Conservation (phyloP, 768 basidiomycete species). For the Mycena floridula region DNA sequence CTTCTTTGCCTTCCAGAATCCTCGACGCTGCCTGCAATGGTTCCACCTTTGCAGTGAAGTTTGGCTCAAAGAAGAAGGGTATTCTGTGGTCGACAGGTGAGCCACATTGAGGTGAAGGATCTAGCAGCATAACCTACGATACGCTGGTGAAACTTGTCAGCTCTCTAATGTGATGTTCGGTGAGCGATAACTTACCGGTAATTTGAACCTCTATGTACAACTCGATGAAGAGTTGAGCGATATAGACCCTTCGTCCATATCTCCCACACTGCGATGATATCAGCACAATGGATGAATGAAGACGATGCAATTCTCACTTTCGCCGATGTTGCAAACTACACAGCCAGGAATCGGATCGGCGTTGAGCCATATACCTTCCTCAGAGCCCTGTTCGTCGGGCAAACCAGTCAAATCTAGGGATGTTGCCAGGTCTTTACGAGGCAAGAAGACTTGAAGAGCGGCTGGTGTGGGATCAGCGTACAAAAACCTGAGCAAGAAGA, state of each 20-base stretch:
- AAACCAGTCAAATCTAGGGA: slow-evolving; percentile 25
- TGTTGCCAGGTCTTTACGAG: slow-evolving; percentile 27
- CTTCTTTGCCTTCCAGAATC: slow-evolving; percentile 22
- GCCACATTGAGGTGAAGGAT: slow-evolving; percentile 6
- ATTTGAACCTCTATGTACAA: slow-evolving; percentile 69
- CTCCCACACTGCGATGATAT: slow-evolving; percentile 68
- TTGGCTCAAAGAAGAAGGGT: slow-evolving; percentile 94
- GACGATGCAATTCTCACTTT: slow-evolving; percentile 49
- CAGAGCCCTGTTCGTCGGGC: slow-evolving; percentile 45
- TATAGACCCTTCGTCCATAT: slow-evolving; percentile 87
- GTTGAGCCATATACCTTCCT: slow-evolving; percentile 71
- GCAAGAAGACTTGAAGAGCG: slow-evolving; percentile 79
- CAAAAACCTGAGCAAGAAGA: slow-evolving; percentile 52
- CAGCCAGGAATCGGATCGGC: slow-evolving; percentile 81
- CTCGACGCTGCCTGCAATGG: slow-evolving; percentile 60
- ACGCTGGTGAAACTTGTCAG: slow-evolving; percentile 52
- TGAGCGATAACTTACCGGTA: slow-evolving; percentile 49
- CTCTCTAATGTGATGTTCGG: no score
- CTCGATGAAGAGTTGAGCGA: slow-evolving; percentile 83
- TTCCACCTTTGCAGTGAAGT: slow-evolving; percentile 63
- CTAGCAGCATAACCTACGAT: slow-evolving; percentile 44
- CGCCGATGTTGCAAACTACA: slow-evolving; percentile 88
- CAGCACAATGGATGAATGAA: background rate
- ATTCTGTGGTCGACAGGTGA: no score
- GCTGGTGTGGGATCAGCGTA: slow-evolving; percentile 73